Percentiles rank a stretch among this genome's conserved stretches.
Conservation (phyloP, 441 rosid genomes). For the Macaranga tanarius region DNA sequence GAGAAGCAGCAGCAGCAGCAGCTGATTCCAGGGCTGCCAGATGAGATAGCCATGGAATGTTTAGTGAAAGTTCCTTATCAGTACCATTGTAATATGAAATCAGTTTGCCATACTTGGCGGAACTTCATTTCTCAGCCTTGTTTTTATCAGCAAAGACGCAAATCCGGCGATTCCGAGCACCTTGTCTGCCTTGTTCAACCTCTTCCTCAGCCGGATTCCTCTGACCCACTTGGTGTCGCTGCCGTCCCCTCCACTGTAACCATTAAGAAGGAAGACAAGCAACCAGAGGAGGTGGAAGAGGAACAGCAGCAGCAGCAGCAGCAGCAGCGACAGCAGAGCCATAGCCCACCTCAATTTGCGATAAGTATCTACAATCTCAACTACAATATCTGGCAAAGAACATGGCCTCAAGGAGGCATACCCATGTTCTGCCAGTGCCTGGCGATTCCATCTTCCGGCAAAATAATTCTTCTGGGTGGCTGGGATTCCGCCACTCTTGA, state of each 20-base stretch:
- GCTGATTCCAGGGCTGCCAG: conserved; percentile 49
- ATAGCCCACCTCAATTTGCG: conserved; percentile 38
- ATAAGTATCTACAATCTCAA: conserved; percentile 42
- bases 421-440: conserved; percentile 59
- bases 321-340: conserved; percentile 14
- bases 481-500: conserved; percentile 55
- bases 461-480: conserved; percentile 45
- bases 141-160: conserved; percentile 29
- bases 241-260: neutral
- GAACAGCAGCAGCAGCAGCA: conserved; percentile 10
- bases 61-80: conserved; percentile 46
- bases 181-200: conserved; percentile 52
- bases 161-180: conserved; percentile 32
- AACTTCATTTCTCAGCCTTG: conserved; percentile 29
- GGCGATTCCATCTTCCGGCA: conserved; percentile 36
- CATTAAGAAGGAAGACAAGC: conserved; percentile 6
- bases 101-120: conserved; percentile 42
- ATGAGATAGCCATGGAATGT: conserved; percentile 55
- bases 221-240: neutral
- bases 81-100: conserved; percentile 44
- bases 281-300: conserved; percentile 2
- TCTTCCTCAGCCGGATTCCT: conserved; percentile 15
- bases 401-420: conserved; percentile 24
- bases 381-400: conserved; percentile 37
- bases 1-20: neutral